Percentiles rank a stretch among this genome's conserved stretches.
Evolutionary conservation across 306 rosid species (phyloP).

Genomic region (Lupinus albus): DNA sequence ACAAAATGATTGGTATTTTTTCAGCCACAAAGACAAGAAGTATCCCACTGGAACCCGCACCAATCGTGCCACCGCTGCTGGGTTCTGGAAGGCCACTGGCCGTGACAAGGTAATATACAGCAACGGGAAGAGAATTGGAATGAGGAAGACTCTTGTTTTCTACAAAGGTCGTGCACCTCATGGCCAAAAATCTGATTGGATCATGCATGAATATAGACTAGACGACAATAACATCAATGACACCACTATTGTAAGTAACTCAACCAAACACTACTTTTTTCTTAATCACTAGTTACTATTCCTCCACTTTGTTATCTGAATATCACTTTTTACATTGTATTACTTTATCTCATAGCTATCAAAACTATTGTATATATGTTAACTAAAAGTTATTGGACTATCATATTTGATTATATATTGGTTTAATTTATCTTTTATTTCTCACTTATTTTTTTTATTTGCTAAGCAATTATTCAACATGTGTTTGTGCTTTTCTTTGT

Average conservation of each 20-base stretch:
- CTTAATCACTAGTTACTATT: too few relatives aligned
- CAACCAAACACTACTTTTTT: neutral
- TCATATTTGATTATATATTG: too few relatives aligned
- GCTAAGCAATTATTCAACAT: too few relatives aligned
- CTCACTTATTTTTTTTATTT: too few relatives aligned
- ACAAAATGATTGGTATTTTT: conserved; percentile 94
- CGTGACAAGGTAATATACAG: conserved; percentile 84
- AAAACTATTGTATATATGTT: too few relatives aligned
- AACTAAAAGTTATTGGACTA: too few relatives aligned
- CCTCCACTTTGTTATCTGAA: too few relatives aligned
- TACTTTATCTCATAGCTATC: too few relatives aligned
- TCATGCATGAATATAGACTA: conserved; percentile 93
- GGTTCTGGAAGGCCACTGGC: conserved; percentile 98
- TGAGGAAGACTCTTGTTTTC: conserved; percentile 94
- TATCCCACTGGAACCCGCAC: conserved; percentile 95
- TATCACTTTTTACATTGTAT: too few relatives aligned
- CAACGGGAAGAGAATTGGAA: conserved; percentile 74
- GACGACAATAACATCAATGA: conserved; percentile 63
- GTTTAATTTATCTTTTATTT: too few relatives aligned
- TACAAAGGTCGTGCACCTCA: conserved; percentile 97
- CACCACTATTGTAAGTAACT: conserved; percentile 54
- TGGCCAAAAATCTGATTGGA: conserved; percentile 92
- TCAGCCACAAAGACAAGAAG: conserved; percentile 96
- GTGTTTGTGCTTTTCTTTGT: neutral
- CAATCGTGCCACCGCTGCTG: conserved; percentile 85